Evolutionary conservation across 2,329 filamentous ascomycete genomes (phyloP).

Genomic region (Aspergillus viridinutans): DNA sequence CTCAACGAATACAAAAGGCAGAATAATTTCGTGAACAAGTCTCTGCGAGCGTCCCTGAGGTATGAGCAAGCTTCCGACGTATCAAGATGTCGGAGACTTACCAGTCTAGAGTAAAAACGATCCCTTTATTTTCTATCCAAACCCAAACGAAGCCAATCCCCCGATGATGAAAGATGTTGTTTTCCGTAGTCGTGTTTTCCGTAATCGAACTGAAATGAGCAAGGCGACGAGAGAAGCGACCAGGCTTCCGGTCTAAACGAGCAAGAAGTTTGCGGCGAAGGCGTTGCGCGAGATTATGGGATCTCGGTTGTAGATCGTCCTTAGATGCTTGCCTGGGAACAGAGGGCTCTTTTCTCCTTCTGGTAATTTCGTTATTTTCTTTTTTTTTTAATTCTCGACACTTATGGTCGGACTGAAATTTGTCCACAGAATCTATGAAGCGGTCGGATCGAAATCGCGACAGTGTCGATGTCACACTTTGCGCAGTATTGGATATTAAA

Average conservation of each 20-base stretch:
- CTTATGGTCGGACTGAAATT: constrained; percentile 2
- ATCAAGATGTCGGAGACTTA: constrained; percentile 19
- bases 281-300: constrained; percentile 15
- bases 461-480: constrained; percentile 5
- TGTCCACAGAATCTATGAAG: constrained; percentile 11
- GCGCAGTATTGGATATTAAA: constrained; percentile 17
- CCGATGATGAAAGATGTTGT: constrained; percentile 15
- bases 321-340: not conserved
- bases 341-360: not conserved
- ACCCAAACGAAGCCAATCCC: constrained; percentile 21
- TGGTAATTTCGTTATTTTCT: not conserved
- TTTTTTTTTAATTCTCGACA: constrained; percentile 8
- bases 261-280: constrained; percentile 6
- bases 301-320: constrained; percentile 3
- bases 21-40: constrained; percentile 26
- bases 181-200: constrained; percentile 10
- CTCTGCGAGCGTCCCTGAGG: constrained; percentile 12
- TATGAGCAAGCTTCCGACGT: constrained; percentile 8
- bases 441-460: constrained; percentile 10
- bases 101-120: constrained; percentile 27
- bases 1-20: constrained; percentile 13
- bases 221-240: constrained; percentile 21
- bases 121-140: constrained; percentile 26
- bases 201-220: constrained; percentile 6
- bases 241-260: constrained; percentile 23